Evolutionary conservation across 2,329 filamentous ascomycete genomes (phyloP), one percentile per base, ranked within the genome.

Genomic region (Raffaelea albimanens): DNA sequence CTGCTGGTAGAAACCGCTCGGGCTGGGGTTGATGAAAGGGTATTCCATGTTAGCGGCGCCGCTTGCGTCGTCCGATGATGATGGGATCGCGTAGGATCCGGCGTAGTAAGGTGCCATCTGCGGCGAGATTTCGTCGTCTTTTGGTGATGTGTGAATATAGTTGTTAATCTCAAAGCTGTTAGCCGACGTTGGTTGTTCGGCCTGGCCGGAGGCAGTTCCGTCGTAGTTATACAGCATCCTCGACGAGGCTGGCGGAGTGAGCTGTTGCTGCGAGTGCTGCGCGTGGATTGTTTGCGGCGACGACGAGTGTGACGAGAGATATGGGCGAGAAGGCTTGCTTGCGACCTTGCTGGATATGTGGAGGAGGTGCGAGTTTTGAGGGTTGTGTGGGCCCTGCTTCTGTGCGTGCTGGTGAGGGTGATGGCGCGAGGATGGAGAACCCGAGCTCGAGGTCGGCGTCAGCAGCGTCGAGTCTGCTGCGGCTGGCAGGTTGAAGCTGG

Each of bases 381-480:
- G 25, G 25, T 29, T 29, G 25, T 29, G 25, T 7, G 7, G n/a
- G n/a, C n/a, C 7, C 13, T 29, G 25, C 13, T 29, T 29, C 25
- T 21, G 23, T 10, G 18, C 5, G 5, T 34, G 33, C 8, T 45
- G 44, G 2, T 33, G 21, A 18, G 10, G 9, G 16, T 20, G 65
- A 47, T 73, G 69, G 46, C 67, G 63, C 40, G 73, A 55, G 43
- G 69, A 68, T 46, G 73, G 73, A 29, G 73, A 77, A 23, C 62
- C 67, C 47, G 65, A 63, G 43, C 64, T 63, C 42, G 74, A 76
- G n/a, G 69, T 67, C 22, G 75, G 73, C n/a, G 73, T 75, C 43
- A 74, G 60, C 47, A 76, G 62, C 40, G 63, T 64, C 34, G 67
- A 58, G 52, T 74, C 71, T 46, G 54, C 59, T 52, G 56, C 56